Evolutionary conservation across 257 asterid species (phyloP).

Genomic region (Haberlea rhodopensis): DNA sequence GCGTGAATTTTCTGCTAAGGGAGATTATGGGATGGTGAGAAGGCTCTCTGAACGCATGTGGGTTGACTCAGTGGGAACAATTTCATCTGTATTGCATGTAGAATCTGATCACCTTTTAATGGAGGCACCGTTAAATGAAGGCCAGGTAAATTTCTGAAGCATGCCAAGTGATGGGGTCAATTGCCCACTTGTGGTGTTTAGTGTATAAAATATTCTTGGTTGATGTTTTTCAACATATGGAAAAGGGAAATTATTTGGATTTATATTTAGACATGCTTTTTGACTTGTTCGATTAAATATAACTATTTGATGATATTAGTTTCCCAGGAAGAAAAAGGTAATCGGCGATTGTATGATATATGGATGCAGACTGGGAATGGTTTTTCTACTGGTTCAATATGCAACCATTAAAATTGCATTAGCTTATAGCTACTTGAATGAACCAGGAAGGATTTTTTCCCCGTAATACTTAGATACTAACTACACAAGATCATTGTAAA

Average conservation of each 20-base stretch:
- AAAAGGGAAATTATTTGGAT: not conserved
- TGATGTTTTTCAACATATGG: conserved; percentile 5
- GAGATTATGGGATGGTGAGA: conserved; percentile 53
- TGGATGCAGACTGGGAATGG: not conserved
- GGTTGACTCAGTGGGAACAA: conserved; percentile 63
- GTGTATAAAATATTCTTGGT: conserved; percentile 10
- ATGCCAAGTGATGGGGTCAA: conserved; percentile 7
- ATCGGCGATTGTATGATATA: not conserved
- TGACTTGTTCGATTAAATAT: not conserved
- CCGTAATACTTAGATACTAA: not conserved
- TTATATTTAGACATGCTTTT: not conserved
- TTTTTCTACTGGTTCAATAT: not conserved
- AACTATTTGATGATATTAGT: conserved; percentile 16
- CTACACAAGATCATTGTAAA: not conserved
- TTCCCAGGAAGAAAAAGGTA: not conserved
- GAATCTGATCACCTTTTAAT: conserved; percentile 68
- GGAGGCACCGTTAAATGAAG: conserved; percentile 73
- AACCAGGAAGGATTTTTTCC: not conserved
- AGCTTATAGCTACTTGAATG: not conserved
- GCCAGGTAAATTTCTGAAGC: conserved; percentile 42
- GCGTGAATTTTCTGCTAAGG: conserved; percentile 68
- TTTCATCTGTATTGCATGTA: conserved; percentile 42
- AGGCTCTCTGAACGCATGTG: conserved; percentile 55
- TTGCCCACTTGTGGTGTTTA: conserved; percentile 15
- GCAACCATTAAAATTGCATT: not conserved